These are phyloP conservation scores for Taiwanofungus camphoratus DNA, from an alignment of 1,284 basidiomycete species.

Conservation along the genomic window DNA sequence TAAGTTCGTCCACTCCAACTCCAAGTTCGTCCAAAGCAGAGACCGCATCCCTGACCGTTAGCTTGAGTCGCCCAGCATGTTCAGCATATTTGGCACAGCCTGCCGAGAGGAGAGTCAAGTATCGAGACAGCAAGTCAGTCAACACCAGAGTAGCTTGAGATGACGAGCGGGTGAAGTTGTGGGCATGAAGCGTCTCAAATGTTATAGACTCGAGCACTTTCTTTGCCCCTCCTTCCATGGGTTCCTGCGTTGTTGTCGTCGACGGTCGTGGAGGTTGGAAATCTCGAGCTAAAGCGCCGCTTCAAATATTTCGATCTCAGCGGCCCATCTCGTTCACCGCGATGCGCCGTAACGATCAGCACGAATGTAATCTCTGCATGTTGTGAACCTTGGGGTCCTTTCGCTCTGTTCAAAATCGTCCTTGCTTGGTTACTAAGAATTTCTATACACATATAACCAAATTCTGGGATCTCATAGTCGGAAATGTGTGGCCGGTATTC, in stretches of 20 bases:
- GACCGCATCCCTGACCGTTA: constrained; percentile 53
- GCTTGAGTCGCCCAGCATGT: constrained; percentile 55
- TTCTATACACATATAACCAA: too few relatives aligned
- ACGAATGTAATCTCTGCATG: too few relatives aligned
- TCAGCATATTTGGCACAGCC: constrained; percentile 67
- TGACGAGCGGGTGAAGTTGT: constrained; percentile 69
- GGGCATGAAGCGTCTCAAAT: constrained; percentile 65
- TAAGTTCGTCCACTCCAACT: constrained; percentile 60
- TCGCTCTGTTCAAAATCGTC: too few relatives aligned
- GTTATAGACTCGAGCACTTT: constrained; percentile 59
- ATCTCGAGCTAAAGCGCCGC: constrained; percentile 9
- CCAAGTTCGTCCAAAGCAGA: constrained; percentile 70
- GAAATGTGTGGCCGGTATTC: constrained; percentile 12
- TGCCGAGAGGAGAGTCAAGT: constrained; percentile 54
- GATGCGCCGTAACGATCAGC: too few relatives aligned
- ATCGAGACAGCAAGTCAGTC: constrained; percentile 67
- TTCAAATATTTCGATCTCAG: constrained; percentile 4
- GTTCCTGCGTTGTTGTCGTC: constrained; percentile 4
- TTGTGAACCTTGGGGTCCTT: too few relatives aligned
- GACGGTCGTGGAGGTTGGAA: constrained; percentile 2
- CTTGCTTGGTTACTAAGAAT: too few relatives aligned
- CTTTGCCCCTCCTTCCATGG: constrained; percentile 27
- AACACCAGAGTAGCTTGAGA: constrained; percentile 61
- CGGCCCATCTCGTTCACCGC: background rate
- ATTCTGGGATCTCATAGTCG: too few relatives aligned